Percentiles rank a stretch among this genome's conserved stretches.
Evolutionary conservation across 306 rosid genomes (phyloP).

Genomic region (Glycine tomentella): DNA sequence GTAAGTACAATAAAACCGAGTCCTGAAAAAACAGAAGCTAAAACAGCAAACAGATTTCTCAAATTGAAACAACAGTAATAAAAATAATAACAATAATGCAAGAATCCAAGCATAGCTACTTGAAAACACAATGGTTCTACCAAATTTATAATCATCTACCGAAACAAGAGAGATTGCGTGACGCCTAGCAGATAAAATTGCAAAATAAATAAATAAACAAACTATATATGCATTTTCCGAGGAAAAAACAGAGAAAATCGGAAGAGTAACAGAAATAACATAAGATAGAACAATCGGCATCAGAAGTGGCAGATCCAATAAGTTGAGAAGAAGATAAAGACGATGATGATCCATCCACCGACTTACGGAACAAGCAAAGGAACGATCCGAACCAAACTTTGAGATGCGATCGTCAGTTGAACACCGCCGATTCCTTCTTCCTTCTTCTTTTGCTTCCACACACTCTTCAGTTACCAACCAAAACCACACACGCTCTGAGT

Average conservation of each 20-base stretch:
- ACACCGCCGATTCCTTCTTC: constrained; percentile 42
- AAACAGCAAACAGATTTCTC: constrained; percentile 24
- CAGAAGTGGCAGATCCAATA: constrained; percentile 51
- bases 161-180: background rate
- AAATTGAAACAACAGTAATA: constrained; percentile 30
- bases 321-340: background rate
- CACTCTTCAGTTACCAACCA: constrained; percentile 46
- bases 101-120: constrained; percentile 29
- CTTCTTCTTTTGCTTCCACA: constrained; percentile 13
- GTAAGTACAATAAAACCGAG: constrained; percentile 28
- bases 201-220: background rate
- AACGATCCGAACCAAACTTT: constrained; percentile 45
- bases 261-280: background rate
- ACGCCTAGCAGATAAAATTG: constrained; percentile 3
- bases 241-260: background rate
- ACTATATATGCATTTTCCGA: constrained; percentile 16
- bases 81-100: background rate
- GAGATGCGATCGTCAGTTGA: constrained; percentile 47
- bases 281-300: constrained; percentile 10
- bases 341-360: constrained; percentile 54
- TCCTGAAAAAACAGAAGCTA: constrained; percentile 12
- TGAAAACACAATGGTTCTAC: constrained; percentile 45
- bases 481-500: constrained; percentile 46
- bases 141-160: background rate
- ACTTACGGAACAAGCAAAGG: constrained; percentile 53